phyloP scores from a whole-genome alignment of 257 asterid genomes.

The Solanum peruvianum region DNA sequence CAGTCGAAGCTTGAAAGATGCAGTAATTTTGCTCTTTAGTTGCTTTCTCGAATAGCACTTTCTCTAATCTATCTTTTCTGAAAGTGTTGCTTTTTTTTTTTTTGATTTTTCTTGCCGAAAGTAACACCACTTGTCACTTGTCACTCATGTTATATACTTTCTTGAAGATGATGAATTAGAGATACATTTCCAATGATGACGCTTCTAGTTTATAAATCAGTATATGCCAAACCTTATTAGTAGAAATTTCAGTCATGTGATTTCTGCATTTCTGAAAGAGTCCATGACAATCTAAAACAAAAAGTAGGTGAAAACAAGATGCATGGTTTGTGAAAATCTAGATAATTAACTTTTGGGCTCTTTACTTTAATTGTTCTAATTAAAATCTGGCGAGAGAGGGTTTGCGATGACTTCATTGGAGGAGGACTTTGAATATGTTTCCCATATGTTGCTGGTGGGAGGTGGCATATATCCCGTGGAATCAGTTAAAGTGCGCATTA shows the following conservation, averaged over 20 bases:
- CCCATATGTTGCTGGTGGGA: not conserved
- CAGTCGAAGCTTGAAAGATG: not conserved
- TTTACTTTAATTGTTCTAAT: not conserved
- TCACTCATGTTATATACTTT: not conserved
- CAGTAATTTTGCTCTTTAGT: not conserved
- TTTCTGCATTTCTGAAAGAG: not conserved
- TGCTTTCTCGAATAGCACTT: not conserved
- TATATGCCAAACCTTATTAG: not conserved
- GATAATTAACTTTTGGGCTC: not conserved
- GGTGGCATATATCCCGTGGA: not conserved
- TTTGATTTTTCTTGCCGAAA: not conserved
- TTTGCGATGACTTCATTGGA: not conserved
- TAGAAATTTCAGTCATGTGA: not conserved
- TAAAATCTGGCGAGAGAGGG: not conserved
- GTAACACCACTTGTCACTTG: not conserved
- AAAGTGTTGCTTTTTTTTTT: not conserved
- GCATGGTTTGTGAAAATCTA: not conserved
- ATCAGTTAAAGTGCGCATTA: not conserved
- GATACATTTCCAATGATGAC: not conserved
- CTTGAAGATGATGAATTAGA: not conserved
- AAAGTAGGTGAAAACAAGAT: not conserved
- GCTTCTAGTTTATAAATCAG: not conserved
- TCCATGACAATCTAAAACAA: not conserved
- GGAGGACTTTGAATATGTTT: not conserved
- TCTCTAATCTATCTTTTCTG: not conserved